These are phyloP conservation scores for Monosporascus sp. DNA, from an alignment of 2,329 filamentous ascomycete genomes.

Conservation along the genomic window DNA sequence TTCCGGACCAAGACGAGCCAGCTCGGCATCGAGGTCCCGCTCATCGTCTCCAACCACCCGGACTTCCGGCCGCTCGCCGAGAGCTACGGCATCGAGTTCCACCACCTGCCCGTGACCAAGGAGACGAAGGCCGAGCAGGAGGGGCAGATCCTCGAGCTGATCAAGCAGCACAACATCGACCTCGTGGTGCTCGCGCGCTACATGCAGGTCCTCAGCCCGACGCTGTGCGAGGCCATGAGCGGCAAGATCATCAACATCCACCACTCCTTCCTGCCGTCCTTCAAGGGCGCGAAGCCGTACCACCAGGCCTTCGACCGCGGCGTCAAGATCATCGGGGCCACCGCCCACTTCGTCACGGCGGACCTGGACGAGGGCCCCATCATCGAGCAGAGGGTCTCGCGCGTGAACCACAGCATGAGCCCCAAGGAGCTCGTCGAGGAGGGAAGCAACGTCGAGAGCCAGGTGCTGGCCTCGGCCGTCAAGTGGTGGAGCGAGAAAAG, in stretches of 20 bases:
- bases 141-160: conserved; percentile 62
- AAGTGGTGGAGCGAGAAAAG: conserved; percentile 78
- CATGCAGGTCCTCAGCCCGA: conserved; percentile 79
- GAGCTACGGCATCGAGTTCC: conserved; percentile 73
- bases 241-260: conserved; percentile 91
- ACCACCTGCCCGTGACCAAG: conserved; percentile 73
- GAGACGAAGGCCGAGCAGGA: conserved; percentile 76
- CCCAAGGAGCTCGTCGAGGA: conserved; percentile 73
- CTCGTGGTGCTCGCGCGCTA: conserved; percentile 78
- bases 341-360: conserved; percentile 80
- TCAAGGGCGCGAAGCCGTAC: conserved; percentile 86
- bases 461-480: conserved; percentile 74
- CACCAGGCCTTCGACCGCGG: conserved; percentile 82
- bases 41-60: conserved; percentile 78
- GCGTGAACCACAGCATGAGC: conserved; percentile 72
- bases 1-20: conserved; percentile 73
- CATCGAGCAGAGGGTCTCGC: conserved; percentile 75
- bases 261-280: conserved; percentile 78
- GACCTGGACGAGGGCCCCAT: conserved; percentile 84
- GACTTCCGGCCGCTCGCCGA: conserved; percentile 65
- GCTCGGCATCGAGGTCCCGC: conserved; percentile 67
- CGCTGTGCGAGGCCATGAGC: conserved; percentile 71
- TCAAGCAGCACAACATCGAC: conserved; percentile 64
- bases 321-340: conserved; percentile 84
- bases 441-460: conserved; percentile 78